Evolutionary conservation across 169 alveolate species (phyloP).

Genomic region (Besnoitia besnoiti): DNA sequence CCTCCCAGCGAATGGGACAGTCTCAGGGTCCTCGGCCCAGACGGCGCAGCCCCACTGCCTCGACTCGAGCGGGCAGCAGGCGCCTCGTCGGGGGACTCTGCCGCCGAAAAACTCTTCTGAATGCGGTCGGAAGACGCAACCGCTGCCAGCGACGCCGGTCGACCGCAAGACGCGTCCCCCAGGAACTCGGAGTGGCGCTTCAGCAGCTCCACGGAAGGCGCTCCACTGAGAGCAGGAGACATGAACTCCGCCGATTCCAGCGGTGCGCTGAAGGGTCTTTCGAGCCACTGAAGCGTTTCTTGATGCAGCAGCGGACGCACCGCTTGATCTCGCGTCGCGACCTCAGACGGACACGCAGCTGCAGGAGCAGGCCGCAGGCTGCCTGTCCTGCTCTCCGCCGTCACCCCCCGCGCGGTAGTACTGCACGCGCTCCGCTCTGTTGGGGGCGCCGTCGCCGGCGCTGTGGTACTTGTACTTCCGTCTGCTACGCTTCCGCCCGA

Average conservation of each 20-base stretch:
- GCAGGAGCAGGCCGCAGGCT: too few species aligned
- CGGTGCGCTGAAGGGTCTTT: not conserved
- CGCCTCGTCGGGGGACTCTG: not conserved
- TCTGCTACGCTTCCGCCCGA: too few species aligned
- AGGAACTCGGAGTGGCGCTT: constrained; percentile 35
- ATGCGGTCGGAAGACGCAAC: not conserved
- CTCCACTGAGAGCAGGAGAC: not conserved
- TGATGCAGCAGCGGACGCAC: not conserved
- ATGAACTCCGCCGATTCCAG: not conserved
- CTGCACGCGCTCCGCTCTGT: not conserved
- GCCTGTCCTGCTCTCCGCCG: too few species aligned
- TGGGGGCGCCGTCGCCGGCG: not conserved
- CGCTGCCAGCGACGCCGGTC: not conserved
- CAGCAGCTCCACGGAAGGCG: not conserved
- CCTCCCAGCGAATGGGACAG: not conserved
- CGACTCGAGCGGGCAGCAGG: not conserved
- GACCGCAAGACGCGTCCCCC: not conserved
- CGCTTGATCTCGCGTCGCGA: too few species aligned
- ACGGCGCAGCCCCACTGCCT: not conserved
- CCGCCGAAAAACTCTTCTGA: not conserved
- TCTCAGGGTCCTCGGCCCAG: not conserved
- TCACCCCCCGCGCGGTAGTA: too few species aligned
- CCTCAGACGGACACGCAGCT: too few species aligned
- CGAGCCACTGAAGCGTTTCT: not conserved
- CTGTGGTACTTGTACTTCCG: not conserved